Evolutionary conservation across 176 grass and related monocot genomes (phyloP).

Genomic region (Hordeum vulgare): MorexV3_pseudomolecules_assembly NC_058524.1:611029880-611030379

Average conservation of each 20-base stretch:
- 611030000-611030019: slow-evolving; percentile 98
- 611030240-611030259: background rate
- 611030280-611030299: slow-evolving; percentile 4
- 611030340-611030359: no score
- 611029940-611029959: slow-evolving; percentile 93
- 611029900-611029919: slow-evolving; percentile 12
- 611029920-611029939: slow-evolving; percentile 99
- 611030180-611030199: background rate
- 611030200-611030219: background rate
- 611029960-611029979: slow-evolving; percentile 96
- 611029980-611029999: slow-evolving; percentile 96
- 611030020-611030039: slow-evolving; percentile 94
- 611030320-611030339: no score
- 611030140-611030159: background rate
- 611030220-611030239: slow-evolving; percentile 9
- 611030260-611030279: background rate
- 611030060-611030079: slow-evolving; percentile 13
- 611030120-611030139: background rate
- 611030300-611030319: background rate
- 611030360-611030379: no score
- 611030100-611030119: background rate
- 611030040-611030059: slow-evolving; percentile 45
- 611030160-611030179: background rate
- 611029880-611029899: slow-evolving; percentile 22
- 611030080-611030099: background rate